phyloP scores from a whole-genome alignment of 345 rosid genomes.

The Trapa incisa region DNA sequence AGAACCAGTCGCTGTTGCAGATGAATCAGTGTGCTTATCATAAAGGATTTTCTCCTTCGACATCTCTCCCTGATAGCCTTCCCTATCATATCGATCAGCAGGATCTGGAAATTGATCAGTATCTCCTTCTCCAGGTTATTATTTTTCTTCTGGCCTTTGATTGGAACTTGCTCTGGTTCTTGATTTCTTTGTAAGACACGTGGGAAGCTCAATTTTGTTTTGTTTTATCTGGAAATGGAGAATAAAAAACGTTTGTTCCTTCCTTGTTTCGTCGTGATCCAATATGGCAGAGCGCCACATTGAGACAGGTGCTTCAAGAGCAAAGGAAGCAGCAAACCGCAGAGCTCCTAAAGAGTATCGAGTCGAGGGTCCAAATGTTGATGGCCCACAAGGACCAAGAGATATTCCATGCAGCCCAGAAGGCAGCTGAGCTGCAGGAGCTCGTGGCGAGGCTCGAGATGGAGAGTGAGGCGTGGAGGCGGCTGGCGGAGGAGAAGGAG shows the following conservation, averaged over 20 bases:
- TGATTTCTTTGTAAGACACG: not conserved
- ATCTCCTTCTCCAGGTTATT: slow-evolving; percentile 53
- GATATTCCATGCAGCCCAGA: slow-evolving; percentile 14
- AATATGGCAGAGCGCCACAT: slow-evolving; percentile 21
- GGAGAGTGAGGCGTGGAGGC: slow-evolving; percentile 27
- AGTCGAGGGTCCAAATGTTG: slow-evolving; percentile 16
- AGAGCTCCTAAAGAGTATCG: slow-evolving; percentile 16
- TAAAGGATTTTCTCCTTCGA: slow-evolving; percentile 1
- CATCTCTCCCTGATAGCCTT: slow-evolving; percentile 11
- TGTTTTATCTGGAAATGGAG: too few relatives aligned
- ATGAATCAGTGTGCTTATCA: slow-evolving; percentile 16
- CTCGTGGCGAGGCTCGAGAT: slow-evolving; percentile 16
- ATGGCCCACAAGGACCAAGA: slow-evolving; percentile 24
- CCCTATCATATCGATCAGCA: slow-evolving; percentile 32
- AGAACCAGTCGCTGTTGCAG: not conserved
- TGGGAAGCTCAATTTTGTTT: too few relatives aligned
- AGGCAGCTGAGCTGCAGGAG: slow-evolving; percentile 19
- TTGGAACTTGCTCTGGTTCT: not conserved
- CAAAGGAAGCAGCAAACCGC: slow-evolving; percentile 21
- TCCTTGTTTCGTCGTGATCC: not conserved
- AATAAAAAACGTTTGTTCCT: too few relatives aligned
- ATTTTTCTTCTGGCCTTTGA: too few relatives aligned
- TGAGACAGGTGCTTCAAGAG: slow-evolving; percentile 20
- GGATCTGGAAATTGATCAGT: slow-evolving; percentile 44
- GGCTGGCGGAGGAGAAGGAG: slow-evolving; percentile 24